phyloP scores from a whole-genome alignment of 768 basidiomycete genomes.

The Amanita phalloides region DNA sequence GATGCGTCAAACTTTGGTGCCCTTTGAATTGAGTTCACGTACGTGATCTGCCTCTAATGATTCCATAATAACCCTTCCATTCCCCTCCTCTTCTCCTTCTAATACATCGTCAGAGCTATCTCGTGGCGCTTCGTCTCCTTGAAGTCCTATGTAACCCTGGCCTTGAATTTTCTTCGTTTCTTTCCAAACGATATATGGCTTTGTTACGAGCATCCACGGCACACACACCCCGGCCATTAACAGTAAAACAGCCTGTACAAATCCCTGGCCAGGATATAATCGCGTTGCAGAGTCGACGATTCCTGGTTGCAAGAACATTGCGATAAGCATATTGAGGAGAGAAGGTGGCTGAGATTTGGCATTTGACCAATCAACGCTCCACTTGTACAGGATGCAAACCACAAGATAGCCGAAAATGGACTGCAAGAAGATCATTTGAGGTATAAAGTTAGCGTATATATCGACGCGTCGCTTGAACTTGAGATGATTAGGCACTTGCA shows the following conservation, averaged over 20 bases:
- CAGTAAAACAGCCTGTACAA: slow-evolving; percentile 72
- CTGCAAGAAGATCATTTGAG: slow-evolving; percentile 95
- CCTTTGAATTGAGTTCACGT: slow-evolving; percentile 3
- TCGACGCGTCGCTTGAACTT: slow-evolving; percentile 82
- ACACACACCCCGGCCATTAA: slow-evolving; percentile 78
- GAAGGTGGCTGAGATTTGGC: slow-evolving; percentile 69
- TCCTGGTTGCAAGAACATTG: slow-evolving; percentile 92
- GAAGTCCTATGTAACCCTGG: slow-evolving; percentile 75
- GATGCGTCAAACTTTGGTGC: neutral
- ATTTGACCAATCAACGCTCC: slow-evolving; percentile 85
- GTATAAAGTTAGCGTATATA: slow-evolving; percentile 92
- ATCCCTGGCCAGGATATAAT: slow-evolving; percentile 81
- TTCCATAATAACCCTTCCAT: slow-evolving; percentile 64
- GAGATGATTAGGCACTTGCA: slow-evolving; percentile 93
- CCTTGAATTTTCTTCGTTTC: slow-evolving; percentile 77
- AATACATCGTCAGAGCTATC: slow-evolving; percentile 50
- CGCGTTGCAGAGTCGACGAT: slow-evolving; percentile 54
- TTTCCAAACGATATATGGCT: slow-evolving; percentile 87
- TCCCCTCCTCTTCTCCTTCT: slow-evolving; percentile 75
- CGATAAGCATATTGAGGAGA: slow-evolving; percentile 90
- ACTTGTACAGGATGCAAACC: slow-evolving; percentile 93
- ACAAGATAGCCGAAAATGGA: slow-evolving; percentile 97
- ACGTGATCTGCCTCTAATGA: slow-evolving; percentile 56
- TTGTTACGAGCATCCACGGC: slow-evolving; percentile 87
- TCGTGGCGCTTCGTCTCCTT: slow-evolving; percentile 41